phyloP scores from a whole-genome alignment of 192 early-diverging fungal genomes.

The Phycomyces blakesleeanus region DNA sequence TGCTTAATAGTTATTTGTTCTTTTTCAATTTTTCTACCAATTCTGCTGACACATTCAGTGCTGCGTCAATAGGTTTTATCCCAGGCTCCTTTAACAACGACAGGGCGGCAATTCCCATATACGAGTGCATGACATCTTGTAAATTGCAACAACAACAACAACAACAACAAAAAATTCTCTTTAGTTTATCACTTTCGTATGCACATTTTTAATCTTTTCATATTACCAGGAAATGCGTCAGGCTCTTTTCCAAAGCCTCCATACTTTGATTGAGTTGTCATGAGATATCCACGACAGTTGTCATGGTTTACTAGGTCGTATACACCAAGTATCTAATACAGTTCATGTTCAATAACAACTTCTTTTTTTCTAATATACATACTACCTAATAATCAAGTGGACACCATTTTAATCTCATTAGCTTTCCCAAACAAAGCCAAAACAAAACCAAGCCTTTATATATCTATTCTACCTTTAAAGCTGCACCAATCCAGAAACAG shows the following conservation, averaged over 20 bases:
- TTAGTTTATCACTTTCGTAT: slow-evolving; percentile 1
- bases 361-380: too few species aligned
- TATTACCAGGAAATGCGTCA: slow-evolving; percentile 53
- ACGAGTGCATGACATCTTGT: slow-evolving; percentile 77
- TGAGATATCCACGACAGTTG: slow-evolving; percentile 54
- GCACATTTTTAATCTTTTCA: too few species aligned
- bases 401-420: too few species aligned
- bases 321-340: slow-evolving; percentile 53
- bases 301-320: slow-evolving; percentile 58
- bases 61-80: slow-evolving; percentile 43
- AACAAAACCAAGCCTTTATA: background rate
- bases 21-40: too few species aligned
- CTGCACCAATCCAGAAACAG: slow-evolving; percentile 94
- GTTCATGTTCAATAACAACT: background rate
- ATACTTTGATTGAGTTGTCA: slow-evolving; percentile 47
- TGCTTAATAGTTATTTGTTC: too few species aligned
- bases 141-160: slow-evolving; percentile 3
- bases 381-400: too few species aligned
- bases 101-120: slow-evolving; percentile 75
- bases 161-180: background rate
- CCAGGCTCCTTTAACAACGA: slow-evolving; percentile 55
- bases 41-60: slow-evolving; percentile 49
- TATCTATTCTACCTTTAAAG: slow-evolving; percentile 50
- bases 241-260: slow-evolving; percentile 70
- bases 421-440: too few species aligned